These are phyloP conservation scores for Schizopora paradoxa DNA, from an alignment of 1,284 basidiomycete species.

Conservation along the genomic window DNA sequence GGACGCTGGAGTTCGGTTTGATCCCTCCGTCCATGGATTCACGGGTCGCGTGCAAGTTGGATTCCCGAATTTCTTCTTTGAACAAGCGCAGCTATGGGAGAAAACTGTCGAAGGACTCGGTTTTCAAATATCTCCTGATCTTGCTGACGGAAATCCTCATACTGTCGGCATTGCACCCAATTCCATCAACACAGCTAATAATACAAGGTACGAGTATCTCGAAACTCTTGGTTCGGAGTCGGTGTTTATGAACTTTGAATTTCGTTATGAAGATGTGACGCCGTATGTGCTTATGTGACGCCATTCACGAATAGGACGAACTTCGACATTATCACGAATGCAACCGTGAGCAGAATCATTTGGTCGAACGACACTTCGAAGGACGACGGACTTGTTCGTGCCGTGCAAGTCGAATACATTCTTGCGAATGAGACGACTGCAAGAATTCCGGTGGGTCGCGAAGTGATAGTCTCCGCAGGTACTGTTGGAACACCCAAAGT, in stretches of 20 bases:
- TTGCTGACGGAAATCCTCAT: constrained; percentile 17
- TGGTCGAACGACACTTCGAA: constrained; percentile 9
- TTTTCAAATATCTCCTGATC: constrained; percentile 15
- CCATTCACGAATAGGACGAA: constrained; percentile 15
- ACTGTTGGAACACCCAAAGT: constrained; percentile 22
- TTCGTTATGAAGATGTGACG: constrained; percentile 17
- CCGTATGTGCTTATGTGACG: constrained; percentile 17
- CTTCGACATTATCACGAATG: constrained; percentile 13
- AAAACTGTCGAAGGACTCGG: constrained; percentile 12
- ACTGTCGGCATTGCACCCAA: constrained; percentile 15
- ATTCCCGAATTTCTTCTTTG: constrained; percentile 19
- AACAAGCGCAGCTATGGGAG: constrained; percentile 15
- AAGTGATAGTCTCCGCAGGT: constrained; percentile 18
- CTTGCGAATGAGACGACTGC: constrained; percentile 7
- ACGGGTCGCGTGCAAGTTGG: constrained; percentile 16
- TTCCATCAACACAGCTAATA: constrained; percentile 16
- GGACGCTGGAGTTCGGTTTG: constrained; percentile 12
- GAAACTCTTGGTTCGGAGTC: not conserved
- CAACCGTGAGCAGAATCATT: constrained; percentile 12
- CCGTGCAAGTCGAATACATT: constrained; percentile 14
- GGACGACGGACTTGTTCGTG: constrained; percentile 1
- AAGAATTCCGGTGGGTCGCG: constrained; percentile 7
- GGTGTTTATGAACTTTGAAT: too few species aligned
- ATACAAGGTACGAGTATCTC: constrained; percentile 14
- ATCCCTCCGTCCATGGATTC: constrained; percentile 14